Evolutionary conservation across 805 yeast species (phyloP), one percentile per base, ranked within the genome.

Genomic region (Blastobotrys terrestris): DNA sequence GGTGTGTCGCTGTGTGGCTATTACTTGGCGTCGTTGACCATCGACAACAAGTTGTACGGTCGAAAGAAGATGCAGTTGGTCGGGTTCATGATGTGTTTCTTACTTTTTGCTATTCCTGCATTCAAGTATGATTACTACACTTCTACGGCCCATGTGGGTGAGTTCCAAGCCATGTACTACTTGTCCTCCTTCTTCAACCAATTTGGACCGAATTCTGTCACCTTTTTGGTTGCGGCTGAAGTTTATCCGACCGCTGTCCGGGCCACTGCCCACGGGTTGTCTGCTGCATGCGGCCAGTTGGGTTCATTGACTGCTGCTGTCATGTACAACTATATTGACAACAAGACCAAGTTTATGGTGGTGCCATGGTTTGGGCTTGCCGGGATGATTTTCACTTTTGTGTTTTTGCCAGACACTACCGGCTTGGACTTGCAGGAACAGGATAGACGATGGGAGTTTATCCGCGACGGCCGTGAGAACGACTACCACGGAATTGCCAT

Each of bases 1-100:
- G 80, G 81, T 53, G 81, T 80, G 64, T 75, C 84, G 35, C 70
- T 80, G 60, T 82, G 81, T 53, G 85, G 85, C 55, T 80, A 80
- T 70, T 80, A 83, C 80, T 66, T 73, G 46, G 66, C 84, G 26
- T 72, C 75, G 49, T 74, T 79, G 53, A 72, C 79, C 52, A 65
- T 80, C 54, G 85, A 80, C 64, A 55, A 63, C 59, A 60, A 40
- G 44, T 16, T 54, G 15, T 60, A 75, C 56, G 85, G 85, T 59
- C 78, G 85, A 68, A 79, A 76, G 69, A 69, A 77, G 54, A 72
- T 80, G 65, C 80, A 76, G 70, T 64, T 77, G 46, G 72, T 71
- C 54, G 83, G 84, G 51, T 80, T 80, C 74, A 55, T 72, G 58
- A 72, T 80, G 64, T 73, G 77, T 64, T 79, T 82, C 55, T 62